Base-by-base conservation (phyloP, 352 stramenopile species). In the Globisporangium sylvaticum region DNA sequence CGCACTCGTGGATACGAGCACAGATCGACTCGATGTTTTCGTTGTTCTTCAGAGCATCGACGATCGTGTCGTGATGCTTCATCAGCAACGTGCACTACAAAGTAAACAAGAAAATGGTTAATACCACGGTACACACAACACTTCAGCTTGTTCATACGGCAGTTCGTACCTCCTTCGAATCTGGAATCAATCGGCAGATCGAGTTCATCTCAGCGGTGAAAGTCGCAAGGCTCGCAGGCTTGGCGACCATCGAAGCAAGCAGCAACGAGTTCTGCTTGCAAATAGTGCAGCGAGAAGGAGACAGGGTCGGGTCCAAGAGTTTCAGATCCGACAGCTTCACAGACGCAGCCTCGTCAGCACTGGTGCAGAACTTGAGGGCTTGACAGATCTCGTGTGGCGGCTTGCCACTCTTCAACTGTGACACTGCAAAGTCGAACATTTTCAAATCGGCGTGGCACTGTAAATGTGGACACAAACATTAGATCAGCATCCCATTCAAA, bases 381-480 rank as follows among this genome's bases (percentile, higher is more conserved):
- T 78, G 62, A 58, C 84, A 92, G 44, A 92, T 72, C 27, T 76
- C 83, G 63, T 88, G 76, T 1, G 84, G 84, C 48, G 77, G 72
- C 69, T 92, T 89, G 53, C 81, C 80, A 29, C 56, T 66, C 64
- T 89, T 79, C 24, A 93, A 37, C 44, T 77, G 68, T 31, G 53
- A 61, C 10, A 91, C 69, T 20, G 77, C 83, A 52, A 71, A 57
- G 65, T 91, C 83, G 54, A 93, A 91, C 62, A 87, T 81, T 63
- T 88, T 87, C 24, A 91, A 56, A 52, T 91, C 74, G 39, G 77
- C 31, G 58, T 91, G 81, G 46, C 85, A 93, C 81, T 91, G 62
- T 10, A 48, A 7, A 31, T 31, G 32, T 31, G 68, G 15, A 18
- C 5, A 60, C 4, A 50, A 48, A 24, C 1, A 53, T 52, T 46